Percentiles rank a stretch among this genome's conserved stretches.
Evolutionary conservation across 352 stramenopile species (phyloP).

Genomic region (Plasmopara muralis): DNA sequence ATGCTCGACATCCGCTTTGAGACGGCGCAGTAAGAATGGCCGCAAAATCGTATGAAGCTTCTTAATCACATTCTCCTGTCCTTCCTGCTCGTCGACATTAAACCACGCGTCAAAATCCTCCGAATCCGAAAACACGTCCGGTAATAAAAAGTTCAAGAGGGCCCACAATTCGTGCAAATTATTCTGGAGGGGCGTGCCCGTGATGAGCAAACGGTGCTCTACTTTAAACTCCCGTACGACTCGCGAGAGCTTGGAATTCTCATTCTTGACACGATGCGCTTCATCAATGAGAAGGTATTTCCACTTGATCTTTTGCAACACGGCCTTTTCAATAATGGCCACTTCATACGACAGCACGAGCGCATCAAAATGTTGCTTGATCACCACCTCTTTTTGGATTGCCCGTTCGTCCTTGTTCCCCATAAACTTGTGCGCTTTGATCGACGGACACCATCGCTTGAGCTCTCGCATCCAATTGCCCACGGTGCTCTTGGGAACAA

Average conservation of each 20-base stretch:
- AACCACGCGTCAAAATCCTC: conserved; percentile 99
- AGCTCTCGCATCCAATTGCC: conserved; percentile 99
- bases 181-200: conserved; percentile 98
- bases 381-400: conserved; percentile 83
- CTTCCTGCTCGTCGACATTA: conserved; percentile 94
- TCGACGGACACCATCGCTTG: conserved; percentile 92
- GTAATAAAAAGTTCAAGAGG: conserved; percentile 99
- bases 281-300: conserved; percentile 98
- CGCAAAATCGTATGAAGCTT: conserved; percentile 96
- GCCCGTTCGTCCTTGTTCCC: conserved; percentile 92
- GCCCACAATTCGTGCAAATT: conserved; percentile 99
- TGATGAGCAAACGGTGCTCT: conserved; percentile 93
- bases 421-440: conserved; percentile 96
- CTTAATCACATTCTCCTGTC: conserved; percentile 96
- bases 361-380: conserved; percentile 87
- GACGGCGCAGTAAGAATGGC: conserved; percentile 95
- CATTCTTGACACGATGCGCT: conserved; percentile 98
- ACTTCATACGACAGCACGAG: conserved; percentile 91
- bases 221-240: conserved; percentile 88
- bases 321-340: conserved; percentile 92
- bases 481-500: conserved; percentile 97
- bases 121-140: conserved; percentile 89
- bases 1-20: conserved; percentile 98
- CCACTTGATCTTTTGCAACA: conserved; percentile 93
- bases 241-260: conserved; percentile 84